A percentile compares a stretch with the other conserved stretches of the same genome.
Conservation (phyloP, 371 early-diverging fungal genomes). For the Umbelopsis sp. region DNA sequence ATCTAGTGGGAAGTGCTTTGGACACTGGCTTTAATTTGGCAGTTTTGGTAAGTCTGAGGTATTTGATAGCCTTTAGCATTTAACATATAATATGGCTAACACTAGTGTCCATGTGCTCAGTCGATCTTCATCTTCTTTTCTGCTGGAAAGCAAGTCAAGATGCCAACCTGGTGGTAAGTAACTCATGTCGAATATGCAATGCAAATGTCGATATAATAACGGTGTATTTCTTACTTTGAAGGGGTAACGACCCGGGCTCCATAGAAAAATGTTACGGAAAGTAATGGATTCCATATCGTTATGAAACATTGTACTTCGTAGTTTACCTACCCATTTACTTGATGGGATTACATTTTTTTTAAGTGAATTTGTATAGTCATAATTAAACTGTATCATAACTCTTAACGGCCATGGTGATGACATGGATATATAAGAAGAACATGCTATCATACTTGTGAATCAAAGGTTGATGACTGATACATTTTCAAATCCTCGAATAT, state of each 20-base stretch:
- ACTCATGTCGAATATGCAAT: neutral
- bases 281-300: neutral
- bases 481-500: too few species aligned
- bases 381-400: too few species aligned
- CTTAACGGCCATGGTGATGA: too few species aligned
- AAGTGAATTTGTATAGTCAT: too few species aligned
- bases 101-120: neutral
- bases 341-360: too few species aligned
- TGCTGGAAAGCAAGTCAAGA: conserved; percentile 3
- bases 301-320: neutral
- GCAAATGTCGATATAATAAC: neutral
- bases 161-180: conserved; percentile 10
- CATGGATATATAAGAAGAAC: too few species aligned
- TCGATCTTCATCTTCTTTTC: conserved; percentile 14
- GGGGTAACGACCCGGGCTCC: conserved; percentile 12
- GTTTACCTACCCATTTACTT: neutral
- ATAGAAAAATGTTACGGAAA: conserved; percentile 15
- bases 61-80: neutral
- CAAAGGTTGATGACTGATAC: too few species aligned
- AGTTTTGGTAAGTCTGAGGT: neutral
- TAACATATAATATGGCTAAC: neutral
- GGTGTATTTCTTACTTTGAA: neutral
- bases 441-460: too few species aligned
- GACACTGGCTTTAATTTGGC: conserved; percentile 14
- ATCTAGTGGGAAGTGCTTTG: conserved; percentile 8